Conservation (phyloP, 164 flowering plant species). For the grape (Vitis vinifera) region DNA sequence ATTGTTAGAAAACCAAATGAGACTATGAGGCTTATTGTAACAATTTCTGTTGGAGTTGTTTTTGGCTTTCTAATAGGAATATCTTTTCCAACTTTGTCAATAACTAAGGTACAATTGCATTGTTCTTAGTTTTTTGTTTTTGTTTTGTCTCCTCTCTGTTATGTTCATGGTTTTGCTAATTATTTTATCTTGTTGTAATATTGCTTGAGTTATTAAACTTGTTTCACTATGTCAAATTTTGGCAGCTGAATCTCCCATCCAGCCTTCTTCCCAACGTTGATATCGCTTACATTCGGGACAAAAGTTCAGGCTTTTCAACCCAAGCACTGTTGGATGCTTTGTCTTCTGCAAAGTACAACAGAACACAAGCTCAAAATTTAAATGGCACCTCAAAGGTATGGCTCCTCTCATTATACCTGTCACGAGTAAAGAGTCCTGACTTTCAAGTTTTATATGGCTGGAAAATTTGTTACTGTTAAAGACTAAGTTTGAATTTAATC, state of each 20-base stretch:
- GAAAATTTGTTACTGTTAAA: background rate
- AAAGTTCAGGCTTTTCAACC: constrained; percentile 23
- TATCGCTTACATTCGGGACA: constrained; percentile 30
- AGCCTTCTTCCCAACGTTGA: constrained; percentile 36
- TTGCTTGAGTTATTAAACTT: background rate
- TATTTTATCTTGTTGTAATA: background rate
- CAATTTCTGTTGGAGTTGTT: constrained; percentile 58
- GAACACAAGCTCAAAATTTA: constrained; percentile 10
- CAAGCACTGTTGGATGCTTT: constrained; percentile 25
- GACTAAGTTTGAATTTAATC: background rate
- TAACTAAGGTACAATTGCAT: constrained; percentile 48
- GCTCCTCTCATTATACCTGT: background rate
- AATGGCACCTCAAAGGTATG: constrained; percentile 45
- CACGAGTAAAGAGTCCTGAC: background rate
- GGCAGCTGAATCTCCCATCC: constrained; percentile 53
- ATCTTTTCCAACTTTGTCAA: constrained; percentile 52
- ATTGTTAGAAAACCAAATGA: constrained; percentile 56
- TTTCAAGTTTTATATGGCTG: background rate
- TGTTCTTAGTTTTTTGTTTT: constrained; percentile 3
- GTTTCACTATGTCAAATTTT: constrained; percentile 10
- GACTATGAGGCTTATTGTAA: constrained; percentile 59
- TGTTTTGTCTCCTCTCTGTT: background rate
- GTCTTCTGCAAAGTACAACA: constrained; percentile 20
- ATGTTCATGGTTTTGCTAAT: background rate
- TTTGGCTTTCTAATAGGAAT: constrained; percentile 78